Evolutionary conservation across 1,139 yeast species (phyloP), one percentile per base, ranked within the genome.

Genomic region (Chernovozyma aurita): DNA sequence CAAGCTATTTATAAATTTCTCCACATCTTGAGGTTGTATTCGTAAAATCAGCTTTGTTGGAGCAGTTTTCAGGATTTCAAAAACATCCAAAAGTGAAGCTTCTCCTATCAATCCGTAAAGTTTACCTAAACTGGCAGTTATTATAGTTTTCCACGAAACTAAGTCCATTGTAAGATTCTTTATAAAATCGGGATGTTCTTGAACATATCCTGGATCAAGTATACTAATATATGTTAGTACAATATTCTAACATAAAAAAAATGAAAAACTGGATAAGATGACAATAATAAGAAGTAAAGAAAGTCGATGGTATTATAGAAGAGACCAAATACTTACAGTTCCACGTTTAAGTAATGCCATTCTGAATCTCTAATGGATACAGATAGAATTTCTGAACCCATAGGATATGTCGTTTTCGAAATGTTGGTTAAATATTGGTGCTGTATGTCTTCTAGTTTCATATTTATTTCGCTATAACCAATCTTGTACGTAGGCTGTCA

Each of bases 41-140:
- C 59, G 44, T 4, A 65, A 42, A 3, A 56, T 38, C 41, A 36
- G 55, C 39, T 36, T 41, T 29, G 28, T 43, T 27, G 32, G 46
- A 36, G 40, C 39, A 9, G 36, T 34, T 3, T 36, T 36, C 24
- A 33, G 37, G 24, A 36, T 39, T 24, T 49, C 50, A 12, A 61
- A 42, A 4, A 65, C 42, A 34, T 62, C 67, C 41, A 55, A 62
- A 33, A 52, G 63, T 2, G 53, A 39, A 1, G 70, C 48, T 40
- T 63, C 69, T 2, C 72, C 72, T 28, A 65, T 50, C 24, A 65
- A 33, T 2, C 72, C 72, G 36, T 65, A 61, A 32, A 63, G 43
- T 32, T 57, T 58, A 17, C 49, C 48, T 34, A 65, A 42, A 32
- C 59, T 50, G 4, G 54, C 46, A 9, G 39, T 34, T 1, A 65